These are phyloP conservation scores for Sanguinoderma infundibulare DNA, from an alignment of 1,284 basidiomycete genomes.

Conservation along the genomic window DNA sequence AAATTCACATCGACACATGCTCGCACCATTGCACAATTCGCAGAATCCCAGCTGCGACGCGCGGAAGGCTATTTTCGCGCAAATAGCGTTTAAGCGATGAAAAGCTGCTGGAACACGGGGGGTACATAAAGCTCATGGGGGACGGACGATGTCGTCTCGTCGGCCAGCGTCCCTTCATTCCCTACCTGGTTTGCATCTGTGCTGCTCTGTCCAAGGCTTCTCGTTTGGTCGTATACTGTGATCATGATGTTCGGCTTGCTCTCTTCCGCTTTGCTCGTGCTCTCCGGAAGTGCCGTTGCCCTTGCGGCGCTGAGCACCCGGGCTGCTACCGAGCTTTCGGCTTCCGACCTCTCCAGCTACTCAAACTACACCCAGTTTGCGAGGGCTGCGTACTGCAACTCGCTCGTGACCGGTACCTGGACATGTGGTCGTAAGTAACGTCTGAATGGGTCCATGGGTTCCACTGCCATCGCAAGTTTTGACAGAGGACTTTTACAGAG, in stretches of 20 bases:
- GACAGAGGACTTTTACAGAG: constrained; percentile 10
- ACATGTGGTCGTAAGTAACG: constrained; percentile 46
- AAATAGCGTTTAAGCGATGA: neutral
- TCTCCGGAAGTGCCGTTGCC: constrained; percentile 2
- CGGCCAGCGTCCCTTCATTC: constrained; percentile 2
- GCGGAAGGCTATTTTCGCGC: neutral
- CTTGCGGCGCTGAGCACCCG: constrained; percentile 10
- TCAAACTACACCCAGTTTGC: constrained; percentile 54
- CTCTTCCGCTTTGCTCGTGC: constrained; percentile 10
- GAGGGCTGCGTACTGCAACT: constrained; percentile 54
- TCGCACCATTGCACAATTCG: neutral
- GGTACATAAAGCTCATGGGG: neutral
- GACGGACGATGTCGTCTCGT: neutral
- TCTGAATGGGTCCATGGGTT: neutral
- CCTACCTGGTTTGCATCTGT: neutral
- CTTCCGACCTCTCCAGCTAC: constrained; percentile 35
- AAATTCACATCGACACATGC: neutral
- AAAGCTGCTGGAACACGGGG: neutral
- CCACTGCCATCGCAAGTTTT: neutral
- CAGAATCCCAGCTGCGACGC: neutral
- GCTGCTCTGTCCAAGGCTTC: neutral
- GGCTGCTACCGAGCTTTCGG: constrained; percentile 6
- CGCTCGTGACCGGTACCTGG: constrained; percentile 44
- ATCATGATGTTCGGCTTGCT: constrained; percentile 15
- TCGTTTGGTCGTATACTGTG: constrained; percentile 2